Conservation (phyloP, 1,284 basidiomycete species). For the Chalciporus sp. region DNA sequence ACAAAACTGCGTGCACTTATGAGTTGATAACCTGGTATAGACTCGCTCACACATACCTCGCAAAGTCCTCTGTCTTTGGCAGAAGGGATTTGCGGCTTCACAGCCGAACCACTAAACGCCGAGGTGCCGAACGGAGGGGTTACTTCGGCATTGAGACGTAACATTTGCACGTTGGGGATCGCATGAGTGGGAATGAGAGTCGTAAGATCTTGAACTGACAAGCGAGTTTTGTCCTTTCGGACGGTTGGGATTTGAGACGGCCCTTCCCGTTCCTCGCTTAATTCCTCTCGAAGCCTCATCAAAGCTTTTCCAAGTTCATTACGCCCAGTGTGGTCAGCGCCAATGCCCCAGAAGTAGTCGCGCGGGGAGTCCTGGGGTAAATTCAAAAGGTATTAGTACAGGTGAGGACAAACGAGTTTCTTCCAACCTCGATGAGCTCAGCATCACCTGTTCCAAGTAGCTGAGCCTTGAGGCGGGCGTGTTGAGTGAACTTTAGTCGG, state of each 20-base stretch:
- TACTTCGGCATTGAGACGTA: constrained; percentile 6
- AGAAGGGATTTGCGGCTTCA: constrained; percentile 4
- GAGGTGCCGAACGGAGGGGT: neutral
- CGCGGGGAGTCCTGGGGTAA: constrained; percentile 57
- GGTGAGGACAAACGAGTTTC: neutral
- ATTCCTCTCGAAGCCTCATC: constrained; percentile 53
- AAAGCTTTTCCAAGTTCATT: constrained; percentile 75
- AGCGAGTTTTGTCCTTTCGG: constrained; percentile 30
- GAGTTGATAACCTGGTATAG: neutral
- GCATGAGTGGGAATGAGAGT: constrained; percentile 21
- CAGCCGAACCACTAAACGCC: neutral
- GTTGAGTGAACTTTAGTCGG: constrained; percentile 66
- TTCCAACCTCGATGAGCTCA: constrained; percentile 59
- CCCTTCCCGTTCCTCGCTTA: constrained; percentile 39
- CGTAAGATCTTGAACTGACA: constrained; percentile 35
- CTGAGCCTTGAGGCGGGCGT: constrained; percentile 52
- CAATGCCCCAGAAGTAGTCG: constrained; percentile 72
- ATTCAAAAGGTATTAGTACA: neutral
- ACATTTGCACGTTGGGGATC: constrained; percentile 2
- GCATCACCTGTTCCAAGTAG: constrained; percentile 62
- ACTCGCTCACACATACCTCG: constrained; percentile 26
- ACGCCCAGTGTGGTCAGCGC: constrained; percentile 57
- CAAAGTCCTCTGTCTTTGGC: constrained; percentile 30
- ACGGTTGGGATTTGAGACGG: constrained; percentile 31
- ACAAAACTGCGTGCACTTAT: constrained; percentile 46